phyloP scores from a whole-genome alignment of 192 early-diverging fungal species.

The Coemansia sp. region DNA sequence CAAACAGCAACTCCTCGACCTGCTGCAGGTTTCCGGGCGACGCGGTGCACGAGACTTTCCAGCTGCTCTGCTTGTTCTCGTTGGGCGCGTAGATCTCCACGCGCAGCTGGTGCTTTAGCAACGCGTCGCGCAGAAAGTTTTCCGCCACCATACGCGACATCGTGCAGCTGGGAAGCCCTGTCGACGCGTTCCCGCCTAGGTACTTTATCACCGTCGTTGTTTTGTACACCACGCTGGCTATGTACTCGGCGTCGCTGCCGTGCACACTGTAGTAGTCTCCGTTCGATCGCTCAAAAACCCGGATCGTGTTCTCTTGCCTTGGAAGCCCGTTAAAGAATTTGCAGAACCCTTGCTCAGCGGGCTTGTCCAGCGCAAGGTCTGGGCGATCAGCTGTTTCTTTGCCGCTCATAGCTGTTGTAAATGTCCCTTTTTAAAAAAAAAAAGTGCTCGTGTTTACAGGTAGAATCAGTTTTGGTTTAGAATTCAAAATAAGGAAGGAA shows the following conservation, averaged over 20 bases:
- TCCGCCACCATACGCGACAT: constrained; percentile 78
- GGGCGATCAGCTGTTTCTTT: constrained; percentile 30
- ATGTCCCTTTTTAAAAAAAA: background rate
- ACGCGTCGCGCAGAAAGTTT: constrained; percentile 74
- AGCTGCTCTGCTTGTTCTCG: constrained; percentile 38
- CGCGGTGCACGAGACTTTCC: constrained; percentile 63
- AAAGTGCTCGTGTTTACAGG: too few species aligned
- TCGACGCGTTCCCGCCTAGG: constrained; percentile 65
- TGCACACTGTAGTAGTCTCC: constrained; percentile 87
- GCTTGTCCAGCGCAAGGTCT: constrained; percentile 38
- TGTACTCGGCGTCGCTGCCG: constrained; percentile 84
- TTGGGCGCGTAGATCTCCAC: constrained; percentile 82
- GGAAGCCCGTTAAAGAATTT: constrained; percentile 31
- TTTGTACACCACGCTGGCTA: constrained; percentile 86
- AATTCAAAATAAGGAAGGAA: too few species aligned
- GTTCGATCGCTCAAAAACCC: constrained; percentile 52
- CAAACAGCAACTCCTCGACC: constrained; percentile 88
- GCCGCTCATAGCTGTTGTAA: constrained; percentile 13
- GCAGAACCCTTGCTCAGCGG: constrained; percentile 48
- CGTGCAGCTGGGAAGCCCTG: constrained; percentile 73
- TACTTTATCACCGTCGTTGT: constrained; percentile 91
- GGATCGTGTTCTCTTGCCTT: constrained; percentile 39
- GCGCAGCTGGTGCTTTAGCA: constrained; percentile 70
- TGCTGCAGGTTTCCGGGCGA: constrained; percentile 94
- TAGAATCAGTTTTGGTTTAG: too few species aligned